These are phyloP conservation scores for Russula griseocarnosa DNA, from an alignment of 768 basidiomycete species.

Conservation along the genomic window DNA sequence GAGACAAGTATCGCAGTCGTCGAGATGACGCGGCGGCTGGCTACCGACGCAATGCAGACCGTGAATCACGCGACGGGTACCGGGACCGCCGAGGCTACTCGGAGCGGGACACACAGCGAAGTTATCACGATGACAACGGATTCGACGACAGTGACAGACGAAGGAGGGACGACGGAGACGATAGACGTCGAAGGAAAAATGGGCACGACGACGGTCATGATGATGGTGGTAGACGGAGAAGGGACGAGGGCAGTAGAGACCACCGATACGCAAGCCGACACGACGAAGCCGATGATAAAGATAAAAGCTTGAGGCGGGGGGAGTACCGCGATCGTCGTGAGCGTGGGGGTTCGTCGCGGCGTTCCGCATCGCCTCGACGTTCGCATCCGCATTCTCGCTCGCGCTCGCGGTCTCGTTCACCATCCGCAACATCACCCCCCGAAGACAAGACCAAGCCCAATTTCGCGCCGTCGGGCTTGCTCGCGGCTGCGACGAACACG, in stretches of 20 bases:
- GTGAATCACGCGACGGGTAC: slow-evolving; percentile 8
- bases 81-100: slow-evolving; percentile 4
- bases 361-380: slow-evolving; percentile 60
- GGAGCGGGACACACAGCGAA: slow-evolving; percentile 10
- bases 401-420: slow-evolving; percentile 35
- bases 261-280: slow-evolving; percentile 25
- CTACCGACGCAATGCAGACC: slow-evolving; percentile 8
- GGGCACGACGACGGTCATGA: background rate
- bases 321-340: slow-evolving; percentile 43
- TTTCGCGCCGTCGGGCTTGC: slow-evolving; percentile 79
- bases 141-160: background rate
- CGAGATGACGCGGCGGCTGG: background rate
- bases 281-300: slow-evolving; percentile 35
- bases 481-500: slow-evolving; percentile 96
- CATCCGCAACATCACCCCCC: slow-evolving; percentile 39
- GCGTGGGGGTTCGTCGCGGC: slow-evolving; percentile 37
- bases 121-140: background rate
- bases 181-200: slow-evolving; percentile 20
- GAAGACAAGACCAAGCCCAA: slow-evolving; percentile 80
- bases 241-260: slow-evolving; percentile 32
- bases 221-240: slow-evolving; percentile 28
- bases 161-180: slow-evolving; percentile 10
- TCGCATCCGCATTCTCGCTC: slow-evolving; percentile 27
- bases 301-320: slow-evolving; percentile 41
- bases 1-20: slow-evolving; percentile 9